Evolutionary conservation across 371 early-diverging fungal species (phyloP).

Genomic region (Syncephalis plumigaleata): DNA sequence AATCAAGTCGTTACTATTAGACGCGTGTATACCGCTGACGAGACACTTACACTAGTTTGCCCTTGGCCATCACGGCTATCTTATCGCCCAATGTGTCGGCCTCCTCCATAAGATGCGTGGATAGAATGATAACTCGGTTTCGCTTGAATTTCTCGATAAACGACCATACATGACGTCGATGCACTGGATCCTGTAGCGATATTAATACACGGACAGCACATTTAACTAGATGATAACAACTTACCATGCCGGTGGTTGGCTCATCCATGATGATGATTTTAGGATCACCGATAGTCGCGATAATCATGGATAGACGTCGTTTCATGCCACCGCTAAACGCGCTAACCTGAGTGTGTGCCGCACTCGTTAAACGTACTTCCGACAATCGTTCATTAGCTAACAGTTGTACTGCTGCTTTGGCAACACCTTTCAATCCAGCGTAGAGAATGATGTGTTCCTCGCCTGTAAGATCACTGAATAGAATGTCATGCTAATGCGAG

Average conservation of each 20-base stretch:
- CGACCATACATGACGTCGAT: constrained; percentile 52
- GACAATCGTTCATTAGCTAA: constrained; percentile 25
- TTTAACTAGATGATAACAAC: background rate
- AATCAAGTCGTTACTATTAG: background rate
- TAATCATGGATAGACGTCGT: constrained; percentile 47
- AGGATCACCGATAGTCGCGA: constrained; percentile 58
- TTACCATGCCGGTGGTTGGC: constrained; percentile 32
- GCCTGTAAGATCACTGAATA: constrained; percentile 47
- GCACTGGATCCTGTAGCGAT: constrained; percentile 44
- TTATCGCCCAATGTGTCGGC: constrained; percentile 44
- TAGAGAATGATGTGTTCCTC: constrained; percentile 38
- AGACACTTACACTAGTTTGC: constrained; percentile 18
- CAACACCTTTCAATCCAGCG: constrained; percentile 45
- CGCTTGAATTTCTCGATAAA: constrained; percentile 53
- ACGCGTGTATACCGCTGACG: background rate
- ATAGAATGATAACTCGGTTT: constrained; percentile 36
- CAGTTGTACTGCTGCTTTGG: constrained; percentile 9
- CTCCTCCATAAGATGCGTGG: constrained; percentile 63
- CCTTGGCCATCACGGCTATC: constrained; percentile 52
- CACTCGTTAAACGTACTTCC: constrained; percentile 23
- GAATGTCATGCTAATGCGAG: constrained; percentile 29
- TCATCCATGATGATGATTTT: constrained; percentile 60
- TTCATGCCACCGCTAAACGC: constrained; percentile 59
- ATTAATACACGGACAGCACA: background rate
- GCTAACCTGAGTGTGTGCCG: constrained; percentile 18